A percentile compares a stretch with the other conserved stretches of the same genome.
These are phyloP conservation scores for Pharnaceum exiguum DNA, from an alignment of 148 eudicot genomes.

Conservation along the genomic window DNA sequence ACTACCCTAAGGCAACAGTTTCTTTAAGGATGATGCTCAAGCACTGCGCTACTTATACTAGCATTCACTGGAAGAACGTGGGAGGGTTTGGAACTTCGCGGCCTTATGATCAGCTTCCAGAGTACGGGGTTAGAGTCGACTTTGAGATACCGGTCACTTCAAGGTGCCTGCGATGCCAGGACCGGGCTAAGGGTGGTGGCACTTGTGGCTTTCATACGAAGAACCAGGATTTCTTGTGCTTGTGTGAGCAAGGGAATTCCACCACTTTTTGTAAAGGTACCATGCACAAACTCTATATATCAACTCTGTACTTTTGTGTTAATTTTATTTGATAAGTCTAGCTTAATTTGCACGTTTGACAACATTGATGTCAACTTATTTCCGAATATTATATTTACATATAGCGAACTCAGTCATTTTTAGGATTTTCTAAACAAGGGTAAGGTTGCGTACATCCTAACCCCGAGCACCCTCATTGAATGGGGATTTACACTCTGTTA, in stretches of 20 bases:
- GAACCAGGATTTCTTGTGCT: conserved; percentile 59
- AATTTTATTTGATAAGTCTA: too few relatives aligned
- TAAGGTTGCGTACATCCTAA: too few relatives aligned
- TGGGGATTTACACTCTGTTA: too few relatives aligned
- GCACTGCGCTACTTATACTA: conserved; percentile 67
- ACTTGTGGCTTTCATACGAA: conserved; percentile 69
- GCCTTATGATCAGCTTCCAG: conserved; percentile 56
- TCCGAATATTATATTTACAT: too few relatives aligned
- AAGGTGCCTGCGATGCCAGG: conserved; percentile 70
- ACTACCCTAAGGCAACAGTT: conserved; percentile 74
- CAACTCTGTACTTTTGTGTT: too few relatives aligned
- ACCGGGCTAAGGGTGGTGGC: conserved; percentile 68
- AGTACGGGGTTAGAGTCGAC: conserved; percentile 83
- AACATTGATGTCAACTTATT: too few relatives aligned
- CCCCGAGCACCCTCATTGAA: too few relatives aligned
- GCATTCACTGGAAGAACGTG: conserved; percentile 74
- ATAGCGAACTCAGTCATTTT: too few relatives aligned
- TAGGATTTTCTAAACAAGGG: too few relatives aligned
- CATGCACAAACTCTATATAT: too few relatives aligned
- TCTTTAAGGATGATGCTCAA: conserved; percentile 77
- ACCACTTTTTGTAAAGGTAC: conserved; percentile 83
- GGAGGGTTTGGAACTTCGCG: conserved; percentile 28
- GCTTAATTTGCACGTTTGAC: too few relatives aligned
- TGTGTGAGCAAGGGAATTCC: conserved; percentile 65
- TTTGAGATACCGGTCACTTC: conserved; percentile 78